Base-by-base conservation (phyloP, 352 stramenopile genomes). In the Aphanomyces invadans region DNA sequence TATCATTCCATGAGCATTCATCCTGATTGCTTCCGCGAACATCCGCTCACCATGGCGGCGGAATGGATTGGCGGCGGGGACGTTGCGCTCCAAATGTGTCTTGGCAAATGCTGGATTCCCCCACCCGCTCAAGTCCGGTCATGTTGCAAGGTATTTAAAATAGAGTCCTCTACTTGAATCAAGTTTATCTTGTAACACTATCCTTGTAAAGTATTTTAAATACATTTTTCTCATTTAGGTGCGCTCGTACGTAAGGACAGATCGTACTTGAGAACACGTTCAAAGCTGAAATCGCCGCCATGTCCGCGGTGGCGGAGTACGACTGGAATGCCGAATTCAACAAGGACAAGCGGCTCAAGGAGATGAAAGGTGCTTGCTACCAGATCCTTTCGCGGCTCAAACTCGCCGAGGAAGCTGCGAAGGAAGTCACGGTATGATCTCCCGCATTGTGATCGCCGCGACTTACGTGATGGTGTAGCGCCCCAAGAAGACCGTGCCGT, bases 301-400 rank as follows among this genome's bases (percentile, higher is more conserved):
- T 63, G 55, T 29, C 55, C 21, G 49, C 60, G 5, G 38, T n/a
- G 10, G 11, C 39, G 5, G 60, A 67, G 38, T 67, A 67, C 60
- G 39, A 59, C 23, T 67, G 60, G 60, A 51, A 44, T 31, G 48
- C 21, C n/a, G 60, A 67, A 33, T 67, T 45, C 60, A 67, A 67
- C 42, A 67, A 67, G 7, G 60, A 67, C 60, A 67, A 67, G 46
- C 60, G 60, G 29, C 23, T 67, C 3, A 36, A 57, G 42, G 60
- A 59, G 15, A 67, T 67, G 60, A 19, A 48, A 10, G 60, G 57
- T n/a, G 60, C 60, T 36, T 67, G 60, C 49, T 23, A 38, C 15
- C 4, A 44, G 29, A 56, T 67, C n/a, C 28, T 67, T 11, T 5
- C 26, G 2, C 28, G 48, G 10, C 31, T 67, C 17, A 67, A 67